phyloP scores from a whole-genome alignment of 352 stramenopile genomes.

The Phytophthora aleatoria region DNA sequence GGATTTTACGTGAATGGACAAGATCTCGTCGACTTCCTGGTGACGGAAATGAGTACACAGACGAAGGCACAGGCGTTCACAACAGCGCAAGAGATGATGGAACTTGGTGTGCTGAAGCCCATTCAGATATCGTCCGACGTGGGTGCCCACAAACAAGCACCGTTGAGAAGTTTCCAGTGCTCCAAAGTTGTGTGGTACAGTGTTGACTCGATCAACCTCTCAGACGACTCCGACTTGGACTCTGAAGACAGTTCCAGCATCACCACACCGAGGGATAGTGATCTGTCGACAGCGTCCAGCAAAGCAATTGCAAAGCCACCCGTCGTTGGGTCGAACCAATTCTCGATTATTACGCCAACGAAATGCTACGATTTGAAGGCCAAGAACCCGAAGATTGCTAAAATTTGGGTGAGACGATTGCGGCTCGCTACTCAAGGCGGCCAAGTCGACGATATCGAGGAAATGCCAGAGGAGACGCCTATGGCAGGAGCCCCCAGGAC shows the following conservation, averaged over 20 bases:
- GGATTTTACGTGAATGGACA: constrained; percentile 83
- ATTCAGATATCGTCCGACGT: constrained; percentile 28
- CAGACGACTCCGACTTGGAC: constrained; percentile 74
- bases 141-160: constrained; percentile 23
- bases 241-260: constrained; percentile 57
- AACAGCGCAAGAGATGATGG: constrained; percentile 77
- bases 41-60: constrained; percentile 57
- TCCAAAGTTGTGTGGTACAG: constrained; percentile 83
- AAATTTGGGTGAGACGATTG: constrained; percentile 70
- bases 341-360: constrained; percentile 86
- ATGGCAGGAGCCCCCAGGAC: constrained; percentile 37
- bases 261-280: constrained; percentile 30
- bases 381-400: constrained; percentile 73
- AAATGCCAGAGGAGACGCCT: constrained; percentile 37
- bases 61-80: constrained; percentile 70
- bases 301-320: constrained; percentile 29
- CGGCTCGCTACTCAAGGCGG: constrained; percentile 62
- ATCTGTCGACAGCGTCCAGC: constrained; percentile 9
- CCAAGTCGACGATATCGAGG: constrained; percentile 17
- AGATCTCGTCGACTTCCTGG: constrained; percentile 77
- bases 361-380: constrained; percentile 89
- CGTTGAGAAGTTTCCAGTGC: constrained; percentile 64
- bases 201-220: constrained; percentile 78
- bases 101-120: constrained; percentile 67
- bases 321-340: constrained; percentile 68